phyloP scores from a whole-genome alignment of 805 yeast genomes.

The Scheffersomyces lignosus region DNA sequence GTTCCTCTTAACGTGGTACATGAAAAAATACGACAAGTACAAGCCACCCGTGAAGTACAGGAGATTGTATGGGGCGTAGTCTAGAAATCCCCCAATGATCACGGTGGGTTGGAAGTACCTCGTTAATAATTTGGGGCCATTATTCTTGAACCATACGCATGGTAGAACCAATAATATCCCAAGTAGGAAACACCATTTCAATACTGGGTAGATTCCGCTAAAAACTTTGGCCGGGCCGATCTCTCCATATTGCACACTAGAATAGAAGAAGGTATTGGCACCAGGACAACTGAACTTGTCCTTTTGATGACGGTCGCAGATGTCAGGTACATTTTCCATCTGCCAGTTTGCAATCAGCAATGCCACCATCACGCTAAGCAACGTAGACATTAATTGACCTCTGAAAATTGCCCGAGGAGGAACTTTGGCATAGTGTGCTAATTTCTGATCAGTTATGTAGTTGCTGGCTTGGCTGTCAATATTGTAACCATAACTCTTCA shows the following conservation, averaged over 20 bases:
- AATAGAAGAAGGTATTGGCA: constrained; percentile 49
- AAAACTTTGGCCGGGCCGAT: constrained; percentile 62
- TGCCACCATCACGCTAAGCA: constrained; percentile 34
- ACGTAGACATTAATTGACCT: constrained; percentile 42
- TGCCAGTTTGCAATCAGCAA: constrained; percentile 42
- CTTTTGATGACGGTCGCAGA: constrained; percentile 37
- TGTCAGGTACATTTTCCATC: constrained; percentile 31
- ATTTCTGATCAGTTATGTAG: constrained; percentile 37
- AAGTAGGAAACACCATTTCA: constrained; percentile 59
- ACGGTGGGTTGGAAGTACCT: constrained; percentile 55
- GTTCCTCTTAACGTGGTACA: constrained; percentile 50
- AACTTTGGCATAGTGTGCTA: constrained; percentile 27
- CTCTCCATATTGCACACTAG: constrained; percentile 56
- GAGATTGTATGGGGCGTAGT: constrained; percentile 53
- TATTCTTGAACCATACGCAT: constrained; percentile 33
- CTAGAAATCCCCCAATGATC: constrained; percentile 49
- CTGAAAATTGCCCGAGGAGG: constrained; percentile 26
- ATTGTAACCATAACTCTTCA: constrained; percentile 49
- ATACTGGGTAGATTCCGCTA: constrained; percentile 51
- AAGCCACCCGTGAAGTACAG: constrained; percentile 61
- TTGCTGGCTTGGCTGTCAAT: constrained; percentile 65
- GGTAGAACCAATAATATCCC: constrained; percentile 47
- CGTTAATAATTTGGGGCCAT: constrained; percentile 32
- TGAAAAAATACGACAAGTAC: constrained; percentile 55
- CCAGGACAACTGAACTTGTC: constrained; percentile 42